Percentiles rank a stretch among this genome's conserved stretches.
Conservation (phyloP, 2,329 filamentous ascomycete species). For the Trichoderma koningiopsis region DNA sequence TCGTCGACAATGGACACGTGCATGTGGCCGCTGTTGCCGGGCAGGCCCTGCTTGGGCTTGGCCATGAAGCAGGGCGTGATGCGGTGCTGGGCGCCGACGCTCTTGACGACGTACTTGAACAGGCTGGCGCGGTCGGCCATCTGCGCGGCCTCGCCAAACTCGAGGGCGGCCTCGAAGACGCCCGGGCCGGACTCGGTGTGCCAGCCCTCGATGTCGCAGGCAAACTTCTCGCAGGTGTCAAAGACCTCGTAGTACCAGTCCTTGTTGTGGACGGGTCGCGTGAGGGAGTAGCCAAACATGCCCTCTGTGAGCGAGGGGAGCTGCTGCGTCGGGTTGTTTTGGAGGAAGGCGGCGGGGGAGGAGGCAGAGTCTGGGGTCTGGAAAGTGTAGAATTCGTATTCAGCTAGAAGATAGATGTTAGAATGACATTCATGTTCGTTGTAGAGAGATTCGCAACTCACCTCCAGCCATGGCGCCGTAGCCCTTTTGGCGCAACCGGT, state of each 20-base stretch:
- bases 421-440: neutral
- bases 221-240: constrained; percentile 75
- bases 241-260: constrained; percentile 91
- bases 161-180: constrained; percentile 92
- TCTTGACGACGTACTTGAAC: constrained; percentile 96
- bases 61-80: constrained; percentile 99
- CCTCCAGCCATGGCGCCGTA: constrained; percentile 87
- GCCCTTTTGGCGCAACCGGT: constrained; percentile 68
- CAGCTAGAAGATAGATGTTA: constrained; percentile 56
- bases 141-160: constrained; percentile 81
- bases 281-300: constrained; percentile 95
- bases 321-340: constrained; percentile 69
- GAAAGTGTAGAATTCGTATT: constrained; percentile 96
- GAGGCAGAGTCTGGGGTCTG: constrained; percentile 64
- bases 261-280: constrained; percentile 83
- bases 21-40: constrained; percentile 95
- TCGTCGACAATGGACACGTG: constrained; percentile 85
- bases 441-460: constrained; percentile 46
- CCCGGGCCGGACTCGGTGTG: constrained; percentile 93
- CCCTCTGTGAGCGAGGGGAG: constrained; percentile 83
- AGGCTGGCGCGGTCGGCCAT: constrained; percentile 92
- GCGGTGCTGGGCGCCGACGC: constrained; percentile 79
- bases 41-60: constrained; percentile 86
- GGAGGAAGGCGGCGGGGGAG: constrained; percentile 73
- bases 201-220: constrained; percentile 87